These are phyloP conservation scores for Rhododendron simsii DNA, from an alignment of 148 eudicot species.

Conservation along the genomic window DNA sequence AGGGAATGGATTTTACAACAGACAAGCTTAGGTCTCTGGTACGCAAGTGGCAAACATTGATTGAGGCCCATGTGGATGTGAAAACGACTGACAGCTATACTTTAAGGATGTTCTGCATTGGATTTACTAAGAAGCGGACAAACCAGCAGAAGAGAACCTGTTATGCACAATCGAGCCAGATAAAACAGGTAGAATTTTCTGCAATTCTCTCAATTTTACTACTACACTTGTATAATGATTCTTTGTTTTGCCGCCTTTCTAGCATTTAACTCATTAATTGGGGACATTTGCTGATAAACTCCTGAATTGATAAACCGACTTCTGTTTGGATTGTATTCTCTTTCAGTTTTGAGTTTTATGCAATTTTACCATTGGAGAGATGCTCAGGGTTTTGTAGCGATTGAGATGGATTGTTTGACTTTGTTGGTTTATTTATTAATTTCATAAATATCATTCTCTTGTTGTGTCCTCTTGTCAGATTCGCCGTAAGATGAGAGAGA, in stretches of 20 bases:
- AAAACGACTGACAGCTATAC: slow-evolving; percentile 21
- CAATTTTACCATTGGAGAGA: neutral
- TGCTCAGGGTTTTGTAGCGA: neutral
- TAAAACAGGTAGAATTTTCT: slow-evolving; percentile 9
- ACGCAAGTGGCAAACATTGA: slow-evolving; percentile 27
- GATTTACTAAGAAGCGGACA: slow-evolving; percentile 24
- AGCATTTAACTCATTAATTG: neutral
- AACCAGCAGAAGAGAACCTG: slow-evolving; percentile 27
- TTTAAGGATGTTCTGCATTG: slow-evolving; percentile 26
- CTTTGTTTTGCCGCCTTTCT: neutral
- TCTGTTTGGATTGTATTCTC: neutral
- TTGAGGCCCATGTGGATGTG: slow-evolving; percentile 29
- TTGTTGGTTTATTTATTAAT: neutral
- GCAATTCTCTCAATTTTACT: neutral
- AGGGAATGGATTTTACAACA: slow-evolving; percentile 27
- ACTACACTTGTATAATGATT: neutral
- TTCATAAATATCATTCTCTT: neutral
- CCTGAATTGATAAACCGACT: neutral
- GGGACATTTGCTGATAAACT: neutral
- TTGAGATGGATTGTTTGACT: neutral
- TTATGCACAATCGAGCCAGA: slow-evolving; percentile 27
- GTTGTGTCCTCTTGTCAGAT: slow-evolving; percentile 30
- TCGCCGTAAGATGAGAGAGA: slow-evolving; percentile 86
- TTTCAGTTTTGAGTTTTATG: neutral
- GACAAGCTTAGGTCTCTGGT: slow-evolving; percentile 30